phyloP scores from a whole-genome alignment of 352 stramenopile genomes.

The Phytophthora palmivora region DNA sequence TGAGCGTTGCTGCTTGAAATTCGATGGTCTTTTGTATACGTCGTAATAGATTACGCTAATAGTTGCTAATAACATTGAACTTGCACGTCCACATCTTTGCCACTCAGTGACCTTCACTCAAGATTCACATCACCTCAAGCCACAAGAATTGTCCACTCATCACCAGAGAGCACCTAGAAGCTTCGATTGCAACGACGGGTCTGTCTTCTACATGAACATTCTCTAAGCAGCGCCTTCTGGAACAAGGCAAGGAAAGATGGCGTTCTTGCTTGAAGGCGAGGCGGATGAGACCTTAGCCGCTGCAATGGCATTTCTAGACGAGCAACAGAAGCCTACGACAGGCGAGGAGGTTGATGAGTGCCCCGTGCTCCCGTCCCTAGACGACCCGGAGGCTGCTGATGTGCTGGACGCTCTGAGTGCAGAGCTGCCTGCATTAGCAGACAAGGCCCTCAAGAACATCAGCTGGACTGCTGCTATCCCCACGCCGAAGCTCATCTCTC shows the following conservation, averaged over 20 bases:
- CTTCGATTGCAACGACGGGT: conserved; percentile 5
- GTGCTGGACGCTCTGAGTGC: conserved; percentile 35
- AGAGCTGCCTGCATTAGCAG: conserved; percentile 12
- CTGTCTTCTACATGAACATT: conserved; percentile 17
- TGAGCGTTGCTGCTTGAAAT: conserved; percentile 17
- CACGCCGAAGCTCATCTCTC: conserved; percentile 12
- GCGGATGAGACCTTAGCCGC: conserved; percentile 34
- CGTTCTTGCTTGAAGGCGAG: conserved; percentile 38
- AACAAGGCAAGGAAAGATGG: conserved; percentile 18
- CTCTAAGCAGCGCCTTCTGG: conserved; percentile 6
- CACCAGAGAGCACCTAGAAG: conserved; percentile 11
- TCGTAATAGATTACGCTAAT: too few species aligned
- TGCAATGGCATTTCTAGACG: conserved; percentile 38
- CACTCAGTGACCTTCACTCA: conserved; percentile 18
- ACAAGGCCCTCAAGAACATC: conserved; percentile 19
- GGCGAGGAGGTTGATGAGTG: conserved; percentile 5
- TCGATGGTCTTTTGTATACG: too few species aligned
- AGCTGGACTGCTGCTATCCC: conserved; percentile 6
- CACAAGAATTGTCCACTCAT: conserved; percentile 26
- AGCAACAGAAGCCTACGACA: conserved; percentile 9
- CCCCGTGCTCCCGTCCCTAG: conserved; percentile 16
- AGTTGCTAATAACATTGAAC: too few species aligned
- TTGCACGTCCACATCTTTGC: too few species aligned
- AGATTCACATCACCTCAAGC: background rate
- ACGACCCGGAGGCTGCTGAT: conserved; percentile 26